A percentile compares a stretch with the other conserved stretches of the same genome.
These are phyloP conservation scores for Petrea volubilis DNA, from an alignment of 257 asterid species.

Conservation along the genomic window DNA sequence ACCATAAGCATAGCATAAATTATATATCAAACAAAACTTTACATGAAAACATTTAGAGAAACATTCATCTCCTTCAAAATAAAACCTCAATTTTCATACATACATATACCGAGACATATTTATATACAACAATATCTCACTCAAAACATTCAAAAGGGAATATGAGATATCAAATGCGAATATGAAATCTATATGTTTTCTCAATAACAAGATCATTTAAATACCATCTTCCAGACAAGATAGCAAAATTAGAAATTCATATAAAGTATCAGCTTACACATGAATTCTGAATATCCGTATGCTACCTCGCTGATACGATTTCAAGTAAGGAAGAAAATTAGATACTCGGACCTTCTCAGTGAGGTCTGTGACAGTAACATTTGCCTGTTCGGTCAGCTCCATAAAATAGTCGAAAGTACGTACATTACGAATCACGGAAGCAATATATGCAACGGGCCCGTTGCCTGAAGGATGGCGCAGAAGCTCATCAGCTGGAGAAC, in stretches of 20 bases:
- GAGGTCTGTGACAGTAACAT: slow-evolving; percentile 57
- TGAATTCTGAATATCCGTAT: slow-evolving; percentile 59
- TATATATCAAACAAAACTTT: too few species aligned
- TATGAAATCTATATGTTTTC: too few species aligned
- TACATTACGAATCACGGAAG: slow-evolving; percentile 76
- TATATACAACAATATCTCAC: too few species aligned
- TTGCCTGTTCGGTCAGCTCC: slow-evolving; percentile 52
- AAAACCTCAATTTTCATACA: too few species aligned
- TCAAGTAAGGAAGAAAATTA: slow-evolving; percentile 72
- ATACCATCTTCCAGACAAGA: too few species aligned
- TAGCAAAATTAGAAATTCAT: background rate
- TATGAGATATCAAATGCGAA: too few species aligned
- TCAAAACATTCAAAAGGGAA: too few species aligned
- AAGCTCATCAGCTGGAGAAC: slow-evolving; percentile 12
- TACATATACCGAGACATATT: too few species aligned
- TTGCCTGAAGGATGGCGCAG: slow-evolving; percentile 14
- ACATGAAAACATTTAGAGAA: too few species aligned
- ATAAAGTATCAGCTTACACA: background rate
- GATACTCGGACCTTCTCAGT: slow-evolving; percentile 46
- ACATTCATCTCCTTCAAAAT: too few species aligned
- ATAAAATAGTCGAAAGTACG: slow-evolving; percentile 73
- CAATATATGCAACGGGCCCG: slow-evolving; percentile 67
- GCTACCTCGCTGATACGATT: slow-evolving; percentile 59
- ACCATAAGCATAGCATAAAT: too few species aligned
- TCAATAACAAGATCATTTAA: too few species aligned